Evolutionary conservation across 768 basidiomycete species (phyloP).

Genomic region (Leccinum variicolor): DNA sequence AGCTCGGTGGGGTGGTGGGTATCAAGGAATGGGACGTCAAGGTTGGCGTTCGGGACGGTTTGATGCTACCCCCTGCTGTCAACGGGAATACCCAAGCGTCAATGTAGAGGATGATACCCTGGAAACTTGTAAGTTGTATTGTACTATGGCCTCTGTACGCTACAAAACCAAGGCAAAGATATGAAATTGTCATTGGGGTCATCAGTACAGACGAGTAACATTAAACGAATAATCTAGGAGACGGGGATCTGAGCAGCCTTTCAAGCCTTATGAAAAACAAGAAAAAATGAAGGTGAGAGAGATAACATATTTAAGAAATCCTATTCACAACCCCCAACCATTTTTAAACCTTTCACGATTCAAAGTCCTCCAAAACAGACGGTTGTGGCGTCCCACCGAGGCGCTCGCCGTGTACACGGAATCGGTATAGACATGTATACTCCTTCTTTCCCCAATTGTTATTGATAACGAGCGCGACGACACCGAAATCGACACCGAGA

Average conservation of each 20-base stretch:
- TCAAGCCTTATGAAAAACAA: background rate
- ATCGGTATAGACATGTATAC: conserved; percentile 86
- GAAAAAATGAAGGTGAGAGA: background rate
- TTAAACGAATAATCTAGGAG: conserved; percentile 25
- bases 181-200: conserved; percentile 22
- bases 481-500: conserved; percentile 77
- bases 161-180: background rate
- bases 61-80: background rate
- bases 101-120: background rate
- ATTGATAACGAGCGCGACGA: conserved; percentile 76
- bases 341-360: conserved; percentile 7
- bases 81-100: background rate
- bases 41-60: conserved; percentile 21
- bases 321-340: conserved; percentile 8
- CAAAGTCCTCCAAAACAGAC: conserved; percentile 21
- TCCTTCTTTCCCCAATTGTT: conserved; percentile 85
- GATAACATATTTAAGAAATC: background rate
- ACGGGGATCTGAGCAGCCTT: conserved; percentile 1
- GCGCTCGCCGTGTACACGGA: conserved; percentile 72
- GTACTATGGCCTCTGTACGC: background rate
- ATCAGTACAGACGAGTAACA: conserved; percentile 22
- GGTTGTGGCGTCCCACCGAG: conserved; percentile 42
- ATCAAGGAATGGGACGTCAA: conserved; percentile 84
- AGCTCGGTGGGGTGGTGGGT: conserved; percentile 66
- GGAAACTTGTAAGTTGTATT: background rate